phyloP scores from a whole-genome alignment of 306 rosid genomes.

The Castanea crenata region DNA sequence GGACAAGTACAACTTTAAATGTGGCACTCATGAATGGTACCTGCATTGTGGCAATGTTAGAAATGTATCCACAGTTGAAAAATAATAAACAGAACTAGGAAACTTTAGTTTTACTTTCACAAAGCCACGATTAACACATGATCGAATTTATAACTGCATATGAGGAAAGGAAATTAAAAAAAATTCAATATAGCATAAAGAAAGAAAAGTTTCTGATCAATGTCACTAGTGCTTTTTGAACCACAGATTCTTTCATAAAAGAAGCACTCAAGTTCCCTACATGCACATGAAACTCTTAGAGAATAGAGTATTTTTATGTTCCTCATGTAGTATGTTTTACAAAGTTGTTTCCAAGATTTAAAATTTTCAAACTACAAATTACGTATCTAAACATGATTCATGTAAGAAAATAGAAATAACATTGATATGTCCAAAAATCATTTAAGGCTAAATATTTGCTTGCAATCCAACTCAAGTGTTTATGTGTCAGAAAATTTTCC shows the following conservation, averaged over 20 bases:
- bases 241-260: too few species aligned
- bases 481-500: not conserved
- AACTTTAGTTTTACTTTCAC: not conserved
- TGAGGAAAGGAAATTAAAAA: not conserved
- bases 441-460: too few species aligned
- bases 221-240: too few species aligned
- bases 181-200: not conserved
- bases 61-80: not conserved
- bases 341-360: not conserved
- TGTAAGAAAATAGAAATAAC: not conserved
- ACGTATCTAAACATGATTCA: not conserved
- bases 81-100: not conserved
- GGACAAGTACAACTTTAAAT: constrained; percentile 58
- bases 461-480: too few species aligned
- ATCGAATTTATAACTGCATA: too few species aligned
- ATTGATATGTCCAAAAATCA: too few species aligned
- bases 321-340: not conserved
- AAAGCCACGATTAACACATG: not conserved
- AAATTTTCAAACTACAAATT: not conserved
- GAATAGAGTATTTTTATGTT: not conserved
- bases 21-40: constrained; percentile 78
- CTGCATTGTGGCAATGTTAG: constrained; percentile 36
- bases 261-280: too few species aligned
- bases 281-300: not conserved
- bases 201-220: not conserved